A percentile compares a stretch with the other conserved stretches of the same genome.
phyloP scores from a whole-genome alignment of 73 alveolate genomes.

The Effrenium voratum region DNA sequence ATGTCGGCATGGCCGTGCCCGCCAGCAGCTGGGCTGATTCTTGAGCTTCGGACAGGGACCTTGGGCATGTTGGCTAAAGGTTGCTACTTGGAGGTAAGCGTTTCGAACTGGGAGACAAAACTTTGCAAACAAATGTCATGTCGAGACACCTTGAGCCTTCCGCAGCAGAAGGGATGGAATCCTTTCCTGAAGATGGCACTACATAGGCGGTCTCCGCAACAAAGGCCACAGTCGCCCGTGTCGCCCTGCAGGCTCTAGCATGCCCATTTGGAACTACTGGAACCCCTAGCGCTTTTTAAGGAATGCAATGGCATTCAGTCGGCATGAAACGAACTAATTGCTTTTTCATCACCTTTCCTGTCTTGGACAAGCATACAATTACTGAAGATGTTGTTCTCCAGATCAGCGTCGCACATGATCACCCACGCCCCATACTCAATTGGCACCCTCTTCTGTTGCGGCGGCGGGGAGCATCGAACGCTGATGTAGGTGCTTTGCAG shows the following conservation, averaged over 20 bases:
- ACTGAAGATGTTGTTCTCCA: neutral
- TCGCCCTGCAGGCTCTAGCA: neutral
- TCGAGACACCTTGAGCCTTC: slow-evolving; percentile 5
- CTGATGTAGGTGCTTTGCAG: neutral
- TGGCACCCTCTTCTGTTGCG: neutral
- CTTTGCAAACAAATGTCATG: neutral
- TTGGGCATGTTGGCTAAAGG: neutral
- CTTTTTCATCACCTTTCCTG: too few species aligned
- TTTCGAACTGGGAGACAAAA: neutral
- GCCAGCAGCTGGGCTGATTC: slow-evolving; percentile 18
- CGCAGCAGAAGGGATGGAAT: neutral
- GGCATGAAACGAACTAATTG: too few species aligned
- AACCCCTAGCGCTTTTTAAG: too few species aligned
- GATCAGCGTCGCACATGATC: neutral
- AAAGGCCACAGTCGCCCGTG: neutral
- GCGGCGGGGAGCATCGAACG: slow-evolving; percentile 15
- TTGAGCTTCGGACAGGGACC: slow-evolving; percentile 2
- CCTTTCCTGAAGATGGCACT: slow-evolving; percentile 45
- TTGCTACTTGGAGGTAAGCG: neutral
- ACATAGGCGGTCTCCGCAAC: neutral
- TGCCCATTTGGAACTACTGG: too few species aligned
- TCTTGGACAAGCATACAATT: neutral
- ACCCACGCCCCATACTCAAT: slow-evolving; percentile 21
- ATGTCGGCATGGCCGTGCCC: neutral
- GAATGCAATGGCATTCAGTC: too few species aligned